Percentiles rank a stretch among this genome's conserved stretches.
Conservation (phyloP, 208 protist species). For the Naegleria lovaniensis region DNA sequence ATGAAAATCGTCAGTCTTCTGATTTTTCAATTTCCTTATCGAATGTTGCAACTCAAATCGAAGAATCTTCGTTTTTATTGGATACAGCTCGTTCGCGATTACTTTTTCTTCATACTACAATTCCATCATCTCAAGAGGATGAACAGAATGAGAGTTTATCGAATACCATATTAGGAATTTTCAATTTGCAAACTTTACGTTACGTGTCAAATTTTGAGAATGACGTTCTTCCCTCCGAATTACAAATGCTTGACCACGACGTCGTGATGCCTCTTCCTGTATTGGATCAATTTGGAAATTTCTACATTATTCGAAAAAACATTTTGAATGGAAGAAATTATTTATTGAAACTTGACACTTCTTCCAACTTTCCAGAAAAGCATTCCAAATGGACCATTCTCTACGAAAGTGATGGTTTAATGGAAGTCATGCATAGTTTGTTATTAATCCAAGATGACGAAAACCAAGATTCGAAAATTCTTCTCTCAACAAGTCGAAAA, state of each 20-base stretch:
- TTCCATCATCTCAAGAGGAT: neutral
- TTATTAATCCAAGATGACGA: neutral
- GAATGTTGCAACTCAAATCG: no score
- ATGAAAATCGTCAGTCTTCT: neutral
- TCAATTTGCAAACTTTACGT: neutral
- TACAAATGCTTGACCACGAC: neutral
- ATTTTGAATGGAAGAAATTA: neutral
- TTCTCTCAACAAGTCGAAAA: neutral
- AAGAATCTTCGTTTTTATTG: neutral
- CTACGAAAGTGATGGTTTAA: neutral
- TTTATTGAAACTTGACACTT: neutral
- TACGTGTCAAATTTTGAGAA: neutral
- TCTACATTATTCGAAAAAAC: neutral
- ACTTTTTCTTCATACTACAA: neutral
- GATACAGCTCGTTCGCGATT: neutral
- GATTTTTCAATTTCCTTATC: neutral
- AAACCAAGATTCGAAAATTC: neutral
- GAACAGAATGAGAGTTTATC: no score
- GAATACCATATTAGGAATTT: neutral
- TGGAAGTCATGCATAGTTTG: neutral
- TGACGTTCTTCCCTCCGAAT: neutral
- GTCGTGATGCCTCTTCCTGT: neutral
- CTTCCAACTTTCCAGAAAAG: no score
- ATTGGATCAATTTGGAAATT: neutral
- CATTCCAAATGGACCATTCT: neutral